Evolutionary conservation across 192 early-diverging fungal species (phyloP).

Genomic region (Allomyces macrogynus): DNA sequence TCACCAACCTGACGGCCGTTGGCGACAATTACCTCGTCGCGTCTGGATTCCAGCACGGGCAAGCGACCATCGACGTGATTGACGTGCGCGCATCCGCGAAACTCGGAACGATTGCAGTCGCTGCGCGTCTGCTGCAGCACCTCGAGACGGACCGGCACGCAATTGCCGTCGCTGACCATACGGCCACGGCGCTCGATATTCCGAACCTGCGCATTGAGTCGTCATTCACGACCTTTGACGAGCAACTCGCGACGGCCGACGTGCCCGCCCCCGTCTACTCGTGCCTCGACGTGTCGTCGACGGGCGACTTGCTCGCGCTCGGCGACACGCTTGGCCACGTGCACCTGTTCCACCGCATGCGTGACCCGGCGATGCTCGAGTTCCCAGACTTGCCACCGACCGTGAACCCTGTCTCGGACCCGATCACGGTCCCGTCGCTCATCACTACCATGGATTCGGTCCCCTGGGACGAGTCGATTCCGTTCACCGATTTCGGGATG

Average conservation of each 20-base stretch:
- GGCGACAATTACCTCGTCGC: not conserved
- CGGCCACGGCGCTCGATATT: not conserved
- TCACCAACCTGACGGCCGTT: not conserved
- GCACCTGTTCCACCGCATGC: slow-evolving; percentile 53
- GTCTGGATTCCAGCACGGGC: not conserved
- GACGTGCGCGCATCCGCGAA: not conserved
- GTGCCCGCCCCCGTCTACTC: not conserved
- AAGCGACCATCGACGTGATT: not conserved
- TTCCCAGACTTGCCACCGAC: slow-evolving; percentile 28
- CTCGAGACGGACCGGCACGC: not conserved
- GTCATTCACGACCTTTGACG: not conserved
- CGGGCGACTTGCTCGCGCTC: slow-evolving; percentile 55
- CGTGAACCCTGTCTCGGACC: slow-evolving; percentile 2
- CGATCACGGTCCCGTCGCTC: not conserved
- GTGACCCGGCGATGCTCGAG: slow-evolving; percentile 39
- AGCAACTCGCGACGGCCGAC: not conserved
- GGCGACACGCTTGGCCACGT: slow-evolving; percentile 58
- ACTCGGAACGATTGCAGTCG: not conserved
- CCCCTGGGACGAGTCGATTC: slow-evolving; percentile 10
- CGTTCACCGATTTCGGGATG: slow-evolving; percentile 59
- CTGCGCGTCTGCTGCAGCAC: not conserved
- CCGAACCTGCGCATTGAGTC: not conserved
- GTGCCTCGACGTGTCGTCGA: slow-evolving; percentile 46
- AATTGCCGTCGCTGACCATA: not conserved
- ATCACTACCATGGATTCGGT: slow-evolving; percentile 5